Evolutionary conservation across 2,329 filamentous ascomycete genomes (phyloP).

Genomic region (Dactylellina cionopaga): DNA sequence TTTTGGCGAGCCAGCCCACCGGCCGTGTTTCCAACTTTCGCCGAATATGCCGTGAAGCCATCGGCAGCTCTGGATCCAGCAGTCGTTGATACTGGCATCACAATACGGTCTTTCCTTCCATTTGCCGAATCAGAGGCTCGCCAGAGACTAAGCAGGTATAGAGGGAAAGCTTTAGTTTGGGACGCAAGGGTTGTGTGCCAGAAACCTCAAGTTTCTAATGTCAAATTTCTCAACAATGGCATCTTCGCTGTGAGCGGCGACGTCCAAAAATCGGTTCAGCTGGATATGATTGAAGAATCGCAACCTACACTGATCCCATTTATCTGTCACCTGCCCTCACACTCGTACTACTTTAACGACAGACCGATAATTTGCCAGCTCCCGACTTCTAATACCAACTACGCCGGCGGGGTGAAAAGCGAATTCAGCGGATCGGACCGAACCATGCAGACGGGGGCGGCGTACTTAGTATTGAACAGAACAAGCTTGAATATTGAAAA

Average conservation of each 20-base stretch:
- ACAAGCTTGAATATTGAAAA: background rate
- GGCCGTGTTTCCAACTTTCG: slow-evolving; percentile 2
- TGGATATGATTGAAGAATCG: background rate
- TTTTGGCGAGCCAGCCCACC: slow-evolving; percentile 4
- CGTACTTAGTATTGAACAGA: background rate
- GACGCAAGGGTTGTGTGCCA: slow-evolving; percentile 33
- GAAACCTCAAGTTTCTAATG: slow-evolving; percentile 15
- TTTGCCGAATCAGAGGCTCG: slow-evolving; percentile 12
- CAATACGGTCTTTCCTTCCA: slow-evolving; percentile 15
- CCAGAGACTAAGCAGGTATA: slow-evolving; percentile 4
- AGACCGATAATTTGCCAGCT: slow-evolving; percentile 13
- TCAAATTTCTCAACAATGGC: background rate
- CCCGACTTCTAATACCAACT: background rate
- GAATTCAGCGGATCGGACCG: slow-evolving; percentile 7
- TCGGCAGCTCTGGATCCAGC: background rate
- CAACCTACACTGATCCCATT: background rate
- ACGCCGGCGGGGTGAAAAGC: slow-evolving; percentile 13
- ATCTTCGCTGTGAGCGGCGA: background rate
- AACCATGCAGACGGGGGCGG: background rate
- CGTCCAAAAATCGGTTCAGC: background rate
- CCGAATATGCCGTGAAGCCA: slow-evolving; percentile 8
- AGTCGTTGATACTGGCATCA: slow-evolving; percentile 20
- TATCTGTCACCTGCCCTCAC: background rate
- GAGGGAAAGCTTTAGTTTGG: slow-evolving; percentile 12
- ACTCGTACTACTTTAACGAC: background rate